Evolutionary conservation across 768 basidiomycete genomes (phyloP).

Genomic region (Leccinum incarnatum): DNA sequence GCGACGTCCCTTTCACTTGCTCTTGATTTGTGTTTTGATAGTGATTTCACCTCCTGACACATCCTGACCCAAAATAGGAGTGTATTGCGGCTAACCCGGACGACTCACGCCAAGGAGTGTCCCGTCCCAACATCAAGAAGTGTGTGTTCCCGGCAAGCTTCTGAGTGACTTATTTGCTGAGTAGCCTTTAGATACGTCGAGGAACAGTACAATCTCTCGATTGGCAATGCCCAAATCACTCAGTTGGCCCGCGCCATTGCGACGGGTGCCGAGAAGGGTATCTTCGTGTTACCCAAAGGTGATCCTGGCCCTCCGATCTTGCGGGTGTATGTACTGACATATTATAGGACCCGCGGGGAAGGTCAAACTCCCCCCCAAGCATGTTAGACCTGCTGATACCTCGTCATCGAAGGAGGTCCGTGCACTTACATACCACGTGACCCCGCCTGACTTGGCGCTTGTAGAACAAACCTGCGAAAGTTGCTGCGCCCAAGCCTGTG

Average conservation of each 20-base stretch:
- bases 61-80: slow-evolving; percentile 52
- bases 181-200: slow-evolving; percentile 67
- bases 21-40: slow-evolving; percentile 8
- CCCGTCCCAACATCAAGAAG: slow-evolving; percentile 93
- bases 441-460: slow-evolving; percentile 11
- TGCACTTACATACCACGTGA: slow-evolving; percentile 24
- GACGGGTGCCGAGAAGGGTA: slow-evolving; percentile 76
- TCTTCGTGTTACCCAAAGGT: slow-evolving; percentile 91
- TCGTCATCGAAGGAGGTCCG: slow-evolving; percentile 60
- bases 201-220: slow-evolving; percentile 75
- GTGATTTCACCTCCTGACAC: slow-evolving; percentile 20
- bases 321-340: slow-evolving; percentile 3
- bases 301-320: slow-evolving; percentile 11
- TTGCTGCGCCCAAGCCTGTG: slow-evolving; percentile 22
- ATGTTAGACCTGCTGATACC: slow-evolving; percentile 42
- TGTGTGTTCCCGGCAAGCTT: slow-evolving; percentile 37
- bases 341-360: slow-evolving; percentile 45
- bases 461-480: slow-evolving; percentile 35
- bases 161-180: slow-evolving; percentile 16
- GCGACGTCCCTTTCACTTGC: slow-evolving; percentile 1
- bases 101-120: slow-evolving; percentile 80
- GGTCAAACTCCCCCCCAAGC: slow-evolving; percentile 71
- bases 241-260: slow-evolving; percentile 81
- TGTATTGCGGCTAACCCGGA: slow-evolving; percentile 73
- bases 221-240: slow-evolving; percentile 72